phyloP scores from a whole-genome alignment of 441 rosid genomes.

The Populus hybrid region DNA sequence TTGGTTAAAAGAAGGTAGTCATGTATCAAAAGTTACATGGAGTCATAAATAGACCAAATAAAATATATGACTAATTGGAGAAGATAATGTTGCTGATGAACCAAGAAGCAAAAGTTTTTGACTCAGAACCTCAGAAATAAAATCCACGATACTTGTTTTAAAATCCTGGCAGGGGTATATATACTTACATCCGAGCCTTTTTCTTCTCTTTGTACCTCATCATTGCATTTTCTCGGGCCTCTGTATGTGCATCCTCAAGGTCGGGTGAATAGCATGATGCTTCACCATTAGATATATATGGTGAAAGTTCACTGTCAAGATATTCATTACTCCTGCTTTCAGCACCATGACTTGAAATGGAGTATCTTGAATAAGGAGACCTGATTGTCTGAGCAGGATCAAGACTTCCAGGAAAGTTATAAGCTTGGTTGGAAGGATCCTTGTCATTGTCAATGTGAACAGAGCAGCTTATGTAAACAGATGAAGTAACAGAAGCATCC shows the following conservation, averaged over 20 bases:
- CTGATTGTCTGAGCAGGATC: conserved; percentile 19
- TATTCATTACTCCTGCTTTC: conserved; percentile 33
- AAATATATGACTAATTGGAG: neutral
- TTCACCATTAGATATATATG: conserved; percentile 21
- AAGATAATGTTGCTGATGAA: neutral
- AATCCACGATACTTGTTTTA: neutral
- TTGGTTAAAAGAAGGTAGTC: neutral
- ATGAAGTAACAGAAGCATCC: conserved; percentile 9
- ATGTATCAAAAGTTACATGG: neutral
- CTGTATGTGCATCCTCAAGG: conserved; percentile 25
- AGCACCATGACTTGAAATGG: conserved; percentile 44
- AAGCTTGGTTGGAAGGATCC: conserved; percentile 10
- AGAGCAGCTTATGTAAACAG: neutral
- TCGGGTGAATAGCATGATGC: conserved; percentile 30
- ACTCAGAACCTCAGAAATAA: neutral
- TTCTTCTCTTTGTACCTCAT: conserved; percentile 60
- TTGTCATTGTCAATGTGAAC: conserved; percentile 7
- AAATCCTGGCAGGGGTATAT: conserved; percentile 13
- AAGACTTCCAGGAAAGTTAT: neutral
- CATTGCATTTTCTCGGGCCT: conserved; percentile 39
- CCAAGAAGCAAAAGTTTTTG: neutral
- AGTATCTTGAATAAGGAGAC: conserved; percentile 45
- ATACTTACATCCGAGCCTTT: conserved; percentile 51
- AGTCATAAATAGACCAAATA: conserved; percentile 5
- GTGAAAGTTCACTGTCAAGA: conserved; percentile 38